A percentile compares a stretch with the other conserved stretches of the same genome.
Conservation (phyloP, 192 early-diverging fungal species). For the Backusella morwellensis region DNA sequence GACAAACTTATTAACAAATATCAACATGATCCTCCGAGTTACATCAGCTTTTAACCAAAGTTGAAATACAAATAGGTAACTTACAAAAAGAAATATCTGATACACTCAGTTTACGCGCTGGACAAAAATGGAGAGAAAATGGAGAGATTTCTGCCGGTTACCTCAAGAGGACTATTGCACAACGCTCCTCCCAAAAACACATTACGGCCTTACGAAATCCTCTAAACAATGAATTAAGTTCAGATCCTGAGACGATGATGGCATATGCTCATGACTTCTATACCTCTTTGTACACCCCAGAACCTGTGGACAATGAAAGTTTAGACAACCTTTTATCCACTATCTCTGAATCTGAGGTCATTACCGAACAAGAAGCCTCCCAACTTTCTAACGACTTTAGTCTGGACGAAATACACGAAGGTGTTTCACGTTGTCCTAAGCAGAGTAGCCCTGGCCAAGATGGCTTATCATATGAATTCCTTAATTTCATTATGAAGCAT, state of each 20-base stretch:
- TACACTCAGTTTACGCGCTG: not conserved
- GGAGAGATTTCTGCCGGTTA: slow-evolving; percentile 8
- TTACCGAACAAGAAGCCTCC: no score
- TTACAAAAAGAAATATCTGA: not conserved
- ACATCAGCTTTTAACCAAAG: not conserved
- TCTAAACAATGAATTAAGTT: not conserved
- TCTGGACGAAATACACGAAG: not conserved
- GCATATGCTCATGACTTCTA: not conserved
- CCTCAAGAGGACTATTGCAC: not conserved
- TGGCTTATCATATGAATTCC: not conserved
- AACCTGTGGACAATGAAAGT: not conserved
- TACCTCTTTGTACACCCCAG: not conserved
- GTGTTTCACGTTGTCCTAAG: not conserved
- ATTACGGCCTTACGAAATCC: not conserved
- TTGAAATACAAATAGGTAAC: not conserved
- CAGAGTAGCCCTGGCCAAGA: not conserved
- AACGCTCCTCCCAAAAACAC: not conserved
- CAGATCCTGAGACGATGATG: not conserved
- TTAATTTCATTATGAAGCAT: not conserved
- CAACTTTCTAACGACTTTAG: not conserved
- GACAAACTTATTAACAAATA: not conserved
- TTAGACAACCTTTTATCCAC: not conserved
- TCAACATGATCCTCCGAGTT: not conserved
- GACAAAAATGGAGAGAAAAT: not conserved
- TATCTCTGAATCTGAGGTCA: not conserved